Base-by-base conservation (phyloP, 176 grass and related monocot genomes). In the Phyllostachys edulis region DNA sequence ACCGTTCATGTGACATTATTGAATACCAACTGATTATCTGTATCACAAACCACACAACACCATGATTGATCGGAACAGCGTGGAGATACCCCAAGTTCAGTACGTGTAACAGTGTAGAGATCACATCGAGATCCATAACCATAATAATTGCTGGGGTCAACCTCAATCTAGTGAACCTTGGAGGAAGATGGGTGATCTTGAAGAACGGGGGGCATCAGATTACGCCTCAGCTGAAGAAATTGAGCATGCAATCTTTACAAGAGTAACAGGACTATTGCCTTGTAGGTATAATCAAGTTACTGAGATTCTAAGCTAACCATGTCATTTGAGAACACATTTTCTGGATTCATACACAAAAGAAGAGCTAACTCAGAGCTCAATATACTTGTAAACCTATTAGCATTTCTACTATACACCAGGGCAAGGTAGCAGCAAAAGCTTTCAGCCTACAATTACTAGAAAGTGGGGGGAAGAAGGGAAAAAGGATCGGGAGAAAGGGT, bases 401-500 rank as follows among this genome's bases (percentile, higher is more conserved):
- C 41, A 94, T 80, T 92, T 83, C 87, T 21, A 89, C 90, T 92
- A 79, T 92, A 92, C 67, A 89, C 71, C 54, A 80, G 69, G 56
- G 54, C 69, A 87, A 87, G 72, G 62, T 76, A 80, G 66, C 75
- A 75, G 68, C 83, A 91, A 89, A 91, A 88, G 70, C 62, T 82
- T 85, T 67, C 47, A 46, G 39, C 80, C 73, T 83, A 85, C 6
- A 11, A 71, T 64, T 62, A 79, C 75, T 91, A 83, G 6, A 39
- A n/a, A 52, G 50, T 20, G 63, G 63, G 80, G 59, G 15, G 20
- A 26, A 17, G 27, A 49, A 42, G 15, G 38, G 36, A 63, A 41
- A 42, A 7, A 26, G 34, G 47, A 32, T 41, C 4, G 29, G 85
- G 46, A 47, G 61, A 65, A 66, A 85, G 75, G 71, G 46, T 9